Percentiles rank a stretch among this genome's conserved stretches.
These are phyloP conservation scores for Ceratocystis colombiana DNA, from an alignment of 2,329 filamentous ascomycete species.

Conservation along the genomic window DNA sequence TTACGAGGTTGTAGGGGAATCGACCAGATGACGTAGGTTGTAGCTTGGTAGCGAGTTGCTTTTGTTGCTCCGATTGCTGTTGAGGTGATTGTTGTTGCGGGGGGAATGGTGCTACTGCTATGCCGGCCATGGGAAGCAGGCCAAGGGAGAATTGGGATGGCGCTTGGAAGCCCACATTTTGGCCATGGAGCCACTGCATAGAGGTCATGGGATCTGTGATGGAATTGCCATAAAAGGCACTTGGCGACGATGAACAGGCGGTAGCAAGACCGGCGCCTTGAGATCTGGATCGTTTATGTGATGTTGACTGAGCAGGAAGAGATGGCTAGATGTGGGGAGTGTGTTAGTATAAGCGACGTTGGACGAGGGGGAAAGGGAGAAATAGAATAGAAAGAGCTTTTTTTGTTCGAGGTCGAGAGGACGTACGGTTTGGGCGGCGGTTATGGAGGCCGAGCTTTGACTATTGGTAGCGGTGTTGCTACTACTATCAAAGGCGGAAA, in stretches of 20 bases:
- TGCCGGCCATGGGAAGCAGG: slow-evolving; percentile 18
- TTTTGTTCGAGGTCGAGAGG: neutral
- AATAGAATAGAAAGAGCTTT: neutral
- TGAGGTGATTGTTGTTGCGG: slow-evolving; percentile 16
- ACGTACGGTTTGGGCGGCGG: slow-evolving; percentile 22
- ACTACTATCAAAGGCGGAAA: slow-evolving; percentile 23
- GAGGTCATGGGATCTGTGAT: slow-evolving; percentile 14
- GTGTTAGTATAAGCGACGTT: slow-evolving; percentile 14
- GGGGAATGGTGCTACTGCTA: slow-evolving; percentile 12
- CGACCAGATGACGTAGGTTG: slow-evolving; percentile 8
- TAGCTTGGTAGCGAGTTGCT: neutral
- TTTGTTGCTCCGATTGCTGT: slow-evolving; percentile 14
- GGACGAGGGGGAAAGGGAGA: neutral
- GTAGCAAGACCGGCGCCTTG: slow-evolving; percentile 18
- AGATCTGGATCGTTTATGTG: slow-evolving; percentile 23
- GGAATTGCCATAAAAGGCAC: slow-evolving; percentile 18
- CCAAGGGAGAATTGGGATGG: slow-evolving; percentile 20
- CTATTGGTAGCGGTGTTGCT: neutral
- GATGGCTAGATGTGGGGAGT: slow-evolving; percentile 6
- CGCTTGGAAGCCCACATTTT: slow-evolving; percentile 18
- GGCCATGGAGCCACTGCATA: slow-evolving; percentile 22
- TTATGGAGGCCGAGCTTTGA: slow-evolving; percentile 8
- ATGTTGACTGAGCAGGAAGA: slow-evolving; percentile 21
- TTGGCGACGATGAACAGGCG: slow-evolving; percentile 16
- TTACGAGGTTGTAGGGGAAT: slow-evolving; percentile 24